Evolutionary conservation across 1,139 yeast species (phyloP).

Genomic region (Geotrichum restrictum): DNA sequence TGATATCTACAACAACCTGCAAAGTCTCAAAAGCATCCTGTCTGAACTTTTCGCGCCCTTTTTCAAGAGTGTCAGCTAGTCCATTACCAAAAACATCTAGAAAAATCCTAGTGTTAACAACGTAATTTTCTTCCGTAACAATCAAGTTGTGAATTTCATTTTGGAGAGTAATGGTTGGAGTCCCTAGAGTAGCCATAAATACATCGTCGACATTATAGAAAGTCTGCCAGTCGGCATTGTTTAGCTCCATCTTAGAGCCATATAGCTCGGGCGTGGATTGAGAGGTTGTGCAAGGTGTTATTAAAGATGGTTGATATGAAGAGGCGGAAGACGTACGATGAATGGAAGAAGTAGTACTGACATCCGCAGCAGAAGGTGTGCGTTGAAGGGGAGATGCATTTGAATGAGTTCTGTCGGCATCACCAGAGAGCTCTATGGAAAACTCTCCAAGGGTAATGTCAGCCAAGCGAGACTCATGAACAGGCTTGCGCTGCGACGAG

Average conservation of each 20-base stretch:
- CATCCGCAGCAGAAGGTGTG: background rate
- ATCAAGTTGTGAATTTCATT: conserved; percentile 19
- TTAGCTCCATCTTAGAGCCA: conserved; percentile 9
- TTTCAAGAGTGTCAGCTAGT: conserved; percentile 5
- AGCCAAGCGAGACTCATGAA: background rate
- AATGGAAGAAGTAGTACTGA: conserved; percentile 10
- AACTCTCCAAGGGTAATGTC: background rate
- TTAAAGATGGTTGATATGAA: conserved; percentile 10
- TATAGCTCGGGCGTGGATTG: conserved; percentile 16
- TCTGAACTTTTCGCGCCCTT: conserved; percentile 9
- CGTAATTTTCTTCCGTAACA: conserved; percentile 18
- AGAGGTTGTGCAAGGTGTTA: conserved; percentile 15
- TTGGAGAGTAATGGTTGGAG: conserved; percentile 13
- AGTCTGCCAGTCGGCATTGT: conserved; percentile 18
- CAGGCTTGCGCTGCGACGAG: background rate
- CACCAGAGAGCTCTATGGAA: background rate
- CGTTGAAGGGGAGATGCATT: background rate
- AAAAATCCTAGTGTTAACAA: conserved; percentile 13
- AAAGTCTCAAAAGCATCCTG: conserved; percentile 18
- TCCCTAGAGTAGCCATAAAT: conserved; percentile 3
- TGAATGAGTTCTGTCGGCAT: background rate
- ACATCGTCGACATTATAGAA: conserved; percentile 13
- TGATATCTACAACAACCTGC: conserved; percentile 8
- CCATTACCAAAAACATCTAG: conserved; percentile 17
- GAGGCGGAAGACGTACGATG: background rate